A percentile compares a stretch with the other conserved stretches of the same genome.
These are phyloP conservation scores for Falciphora oryzae DNA, from an alignment of 2,329 filamentous ascomycete genomes.

Conservation along the genomic window DNA sequence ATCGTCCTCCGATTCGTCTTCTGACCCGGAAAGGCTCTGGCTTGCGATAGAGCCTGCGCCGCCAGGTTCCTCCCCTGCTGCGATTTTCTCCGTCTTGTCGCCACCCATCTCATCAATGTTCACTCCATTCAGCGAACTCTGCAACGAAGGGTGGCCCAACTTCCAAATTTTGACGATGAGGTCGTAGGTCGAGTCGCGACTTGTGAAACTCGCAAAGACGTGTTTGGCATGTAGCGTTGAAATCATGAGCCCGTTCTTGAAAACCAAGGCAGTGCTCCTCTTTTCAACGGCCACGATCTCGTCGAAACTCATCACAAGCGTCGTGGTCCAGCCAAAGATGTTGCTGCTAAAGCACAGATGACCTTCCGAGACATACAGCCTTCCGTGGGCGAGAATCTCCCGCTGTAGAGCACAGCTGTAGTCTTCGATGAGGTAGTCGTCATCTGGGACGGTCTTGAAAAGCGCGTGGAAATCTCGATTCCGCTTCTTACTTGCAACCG, in stretches of 20 bases:
- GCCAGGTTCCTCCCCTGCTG: constrained; percentile 37
- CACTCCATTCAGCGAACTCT: constrained; percentile 87
- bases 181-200: constrained; percentile 93
- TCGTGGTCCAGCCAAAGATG: constrained; percentile 96
- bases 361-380: constrained; percentile 93
- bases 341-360: constrained; percentile 99
- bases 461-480: constrained; percentile 92
- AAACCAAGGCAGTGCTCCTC: constrained; percentile 88
- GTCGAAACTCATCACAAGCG: constrained; percentile 95
- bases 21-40: constrained; percentile 35
- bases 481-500: constrained; percentile 90
- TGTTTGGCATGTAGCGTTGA: constrained; percentile 93
- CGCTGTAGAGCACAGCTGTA: constrained; percentile 95
- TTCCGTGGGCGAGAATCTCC: constrained; percentile 89
- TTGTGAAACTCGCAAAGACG: constrained; percentile 91
- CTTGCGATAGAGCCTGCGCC: constrained; percentile 23
- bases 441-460: constrained; percentile 95
- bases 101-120: constrained; percentile 74
- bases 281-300: constrained; percentile 97
- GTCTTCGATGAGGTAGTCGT: constrained; percentile 97
- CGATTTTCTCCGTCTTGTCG: constrained; percentile 85
- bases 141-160: constrained; percentile 84
- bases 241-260: constrained; percentile 96
- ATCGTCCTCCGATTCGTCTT: constrained; percentile 43
- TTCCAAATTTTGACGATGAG: constrained; percentile 98